Conservation (phyloP, 192 early-diverging fungal species). For the Umbelopsis sp. region DNA sequence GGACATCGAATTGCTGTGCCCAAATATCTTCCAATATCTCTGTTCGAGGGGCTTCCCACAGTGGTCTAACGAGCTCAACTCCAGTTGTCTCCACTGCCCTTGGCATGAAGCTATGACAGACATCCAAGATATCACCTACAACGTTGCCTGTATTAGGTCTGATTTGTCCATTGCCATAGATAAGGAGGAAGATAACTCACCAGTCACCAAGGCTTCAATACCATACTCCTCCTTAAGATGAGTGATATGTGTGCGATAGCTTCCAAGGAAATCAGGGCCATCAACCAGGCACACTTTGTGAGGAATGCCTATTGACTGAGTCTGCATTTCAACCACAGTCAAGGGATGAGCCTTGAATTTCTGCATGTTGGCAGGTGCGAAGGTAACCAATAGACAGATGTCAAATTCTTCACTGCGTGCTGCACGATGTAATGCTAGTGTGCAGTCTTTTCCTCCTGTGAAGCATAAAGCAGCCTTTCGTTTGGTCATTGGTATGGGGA, state of each 20-base stretch:
- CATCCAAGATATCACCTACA: constrained; percentile 57
- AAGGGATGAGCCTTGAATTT: constrained; percentile 59
- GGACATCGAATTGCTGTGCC: constrained; percentile 20
- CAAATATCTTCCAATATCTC: constrained; percentile 49
- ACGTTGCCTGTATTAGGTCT: neutral
- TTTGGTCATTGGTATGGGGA: neutral
- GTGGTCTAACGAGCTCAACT: constrained; percentile 52
- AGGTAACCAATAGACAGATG: constrained; percentile 51
- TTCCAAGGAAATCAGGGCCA: constrained; percentile 49
- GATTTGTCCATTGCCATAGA: neutral
- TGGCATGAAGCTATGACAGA: constrained; percentile 65
- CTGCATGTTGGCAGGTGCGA: constrained; percentile 43
- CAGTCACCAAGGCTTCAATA: constrained; percentile 56
- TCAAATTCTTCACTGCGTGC: constrained; percentile 40
- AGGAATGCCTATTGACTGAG: constrained; percentile 50
- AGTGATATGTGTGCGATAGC: constrained; percentile 47
- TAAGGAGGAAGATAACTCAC: constrained; percentile 19
- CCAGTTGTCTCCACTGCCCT: constrained; percentile 47
- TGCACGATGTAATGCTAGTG: constrained; percentile 47
- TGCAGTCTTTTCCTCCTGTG: constrained; percentile 67
- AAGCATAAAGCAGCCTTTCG: constrained; percentile 51
- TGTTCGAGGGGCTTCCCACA: constrained; percentile 53
- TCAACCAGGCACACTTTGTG: constrained; percentile 42
- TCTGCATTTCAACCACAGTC: constrained; percentile 45
- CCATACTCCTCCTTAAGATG: constrained; percentile 42